Conservation (phyloP, 495 filamentous ascomycete species). For the Xylaria grammica region DNA sequence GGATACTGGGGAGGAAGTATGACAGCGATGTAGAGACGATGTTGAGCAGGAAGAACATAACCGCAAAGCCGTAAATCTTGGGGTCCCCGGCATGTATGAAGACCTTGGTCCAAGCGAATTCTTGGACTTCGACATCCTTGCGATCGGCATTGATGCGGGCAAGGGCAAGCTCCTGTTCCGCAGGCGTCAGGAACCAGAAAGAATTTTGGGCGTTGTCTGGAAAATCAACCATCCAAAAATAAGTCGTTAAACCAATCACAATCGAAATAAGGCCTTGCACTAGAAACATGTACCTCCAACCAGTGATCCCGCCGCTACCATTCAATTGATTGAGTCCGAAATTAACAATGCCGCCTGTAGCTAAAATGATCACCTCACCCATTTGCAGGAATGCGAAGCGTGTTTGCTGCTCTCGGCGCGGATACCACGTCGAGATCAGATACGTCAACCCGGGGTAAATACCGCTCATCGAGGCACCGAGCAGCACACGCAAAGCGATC, state of each 20-base stretch:
- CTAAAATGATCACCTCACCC: slow-evolving; percentile 69
- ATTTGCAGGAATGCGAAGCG: slow-evolving; percentile 76
- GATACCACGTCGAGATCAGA: slow-evolving; percentile 77
- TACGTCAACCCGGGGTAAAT: slow-evolving; percentile 76
- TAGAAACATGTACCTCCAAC: slow-evolving; percentile 81
- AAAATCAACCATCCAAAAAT: slow-evolving; percentile 83
- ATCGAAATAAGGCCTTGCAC: slow-evolving; percentile 69
- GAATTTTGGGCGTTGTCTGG: slow-evolving; percentile 68
- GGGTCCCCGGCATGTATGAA: slow-evolving; percentile 65
- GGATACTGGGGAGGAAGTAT: slow-evolving; percentile 75
- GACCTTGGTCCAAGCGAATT: slow-evolving; percentile 65
- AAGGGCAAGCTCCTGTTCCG: slow-evolving; percentile 62
- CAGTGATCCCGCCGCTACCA: slow-evolving; percentile 63
- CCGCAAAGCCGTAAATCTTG: slow-evolving; percentile 76
- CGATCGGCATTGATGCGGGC: slow-evolving; percentile 67
- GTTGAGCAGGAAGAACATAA: slow-evolving; percentile 76
- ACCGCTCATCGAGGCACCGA: slow-evolving; percentile 71
- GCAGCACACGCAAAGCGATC: slow-evolving; percentile 72
- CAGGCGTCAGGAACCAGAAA: slow-evolving; percentile 65
- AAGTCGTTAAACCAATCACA: slow-evolving; percentile 69
- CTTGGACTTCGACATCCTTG: slow-evolving; percentile 65
- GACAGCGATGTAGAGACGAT: slow-evolving; percentile 70
- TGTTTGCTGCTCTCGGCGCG: slow-evolving; percentile 72
- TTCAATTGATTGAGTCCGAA: slow-evolving; percentile 70
- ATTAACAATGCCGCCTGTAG: slow-evolving; percentile 75